Base-by-base conservation (phyloP, 192 early-diverging fungal genomes). In the Entrophospora sp. region DNA sequence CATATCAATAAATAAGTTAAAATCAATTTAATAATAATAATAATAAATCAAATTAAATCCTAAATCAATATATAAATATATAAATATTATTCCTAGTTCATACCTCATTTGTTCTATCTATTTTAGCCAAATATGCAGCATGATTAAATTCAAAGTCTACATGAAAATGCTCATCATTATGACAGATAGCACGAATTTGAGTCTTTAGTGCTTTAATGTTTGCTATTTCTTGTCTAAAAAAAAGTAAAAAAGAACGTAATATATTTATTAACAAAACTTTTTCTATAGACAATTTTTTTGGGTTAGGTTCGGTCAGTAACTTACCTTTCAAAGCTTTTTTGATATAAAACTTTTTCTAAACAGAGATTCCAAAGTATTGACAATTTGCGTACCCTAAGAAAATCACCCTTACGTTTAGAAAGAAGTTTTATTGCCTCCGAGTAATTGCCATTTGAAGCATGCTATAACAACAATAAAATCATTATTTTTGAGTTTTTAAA, bases 101-200 rank as follows among this genome's bases (percentile, higher is more conserved):
- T 31, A 66, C 64, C 32, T 55, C 38, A 32, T 53, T 51, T 1
- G 40, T 28, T 13, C 35, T 20, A 66, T 42, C 38, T 9, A 25
- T 49, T 24, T 53, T 66, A 10, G 45, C 31, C 24, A 66, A 16
- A 53, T 46, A 35, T 9, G 43, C 24, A 12, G 64, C 64, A 25
- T 51, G 25, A 31, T 66, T 42, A 27, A 18, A 66, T 32, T 66
- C 32, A 35, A 66, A 66, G 30, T 66, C 64, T 9, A 35, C 46
- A 30, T 14, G 36, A 7, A 66, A 18, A 31, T 55, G 9, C 16
- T 52, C 49, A n/a, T 66, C 51, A 34, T 66, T 35, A 40, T 66
- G 64, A 43, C 64, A 66, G 24, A 28, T 31, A 5, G 46, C 64
- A 31, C 64, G 49, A 55, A 66, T 10, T 53, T 66, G 64, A n/a